These are phyloP conservation scores for Globisporangium rhizosaccharum DNA, from an alignment of 352 stramenopile genomes.

Conservation along the genomic window DNA sequence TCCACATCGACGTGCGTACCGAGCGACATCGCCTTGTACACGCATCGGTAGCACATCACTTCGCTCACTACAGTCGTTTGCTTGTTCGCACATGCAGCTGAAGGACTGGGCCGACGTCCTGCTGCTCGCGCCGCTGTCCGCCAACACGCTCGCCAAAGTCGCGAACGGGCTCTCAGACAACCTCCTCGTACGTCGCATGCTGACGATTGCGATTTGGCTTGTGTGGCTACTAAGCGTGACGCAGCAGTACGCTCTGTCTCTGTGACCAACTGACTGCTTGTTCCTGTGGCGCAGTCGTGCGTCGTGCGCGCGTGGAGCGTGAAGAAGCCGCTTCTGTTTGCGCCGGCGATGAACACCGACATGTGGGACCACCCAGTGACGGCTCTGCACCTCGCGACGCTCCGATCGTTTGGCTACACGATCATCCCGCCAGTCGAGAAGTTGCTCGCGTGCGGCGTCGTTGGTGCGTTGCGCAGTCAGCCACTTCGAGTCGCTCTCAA, in stretches of 20 bases:
- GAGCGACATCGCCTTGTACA: background rate
- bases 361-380: constrained; percentile 97
- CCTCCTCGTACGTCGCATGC: constrained; percentile 64
- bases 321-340: constrained; percentile 90
- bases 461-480: constrained; percentile 41
- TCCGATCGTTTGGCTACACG: constrained; percentile 59
- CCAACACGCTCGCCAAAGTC: constrained; percentile 90
- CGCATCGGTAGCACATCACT: background rate
- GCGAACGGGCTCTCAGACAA: constrained; percentile 94
- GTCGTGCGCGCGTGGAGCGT: constrained; percentile 91
- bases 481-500: no score
- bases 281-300: constrained; percentile 60
- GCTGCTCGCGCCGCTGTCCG: constrained; percentile 84
- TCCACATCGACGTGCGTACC: constrained; percentile 80
- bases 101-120: constrained; percentile 95
- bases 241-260: background rate
- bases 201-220: background rate
- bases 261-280: background rate
- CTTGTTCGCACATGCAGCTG: constrained; percentile 36
- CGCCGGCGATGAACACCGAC: constrained; percentile 97
- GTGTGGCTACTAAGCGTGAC: background rate
- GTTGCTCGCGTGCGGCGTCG: constrained; percentile 92
- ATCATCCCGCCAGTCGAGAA: constrained; percentile 90
- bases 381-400: constrained; percentile 51
- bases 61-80: background rate